Base-by-base conservation (phyloP, 1,284 basidiomycete species). In the Cryptococcus sp. region DNA sequence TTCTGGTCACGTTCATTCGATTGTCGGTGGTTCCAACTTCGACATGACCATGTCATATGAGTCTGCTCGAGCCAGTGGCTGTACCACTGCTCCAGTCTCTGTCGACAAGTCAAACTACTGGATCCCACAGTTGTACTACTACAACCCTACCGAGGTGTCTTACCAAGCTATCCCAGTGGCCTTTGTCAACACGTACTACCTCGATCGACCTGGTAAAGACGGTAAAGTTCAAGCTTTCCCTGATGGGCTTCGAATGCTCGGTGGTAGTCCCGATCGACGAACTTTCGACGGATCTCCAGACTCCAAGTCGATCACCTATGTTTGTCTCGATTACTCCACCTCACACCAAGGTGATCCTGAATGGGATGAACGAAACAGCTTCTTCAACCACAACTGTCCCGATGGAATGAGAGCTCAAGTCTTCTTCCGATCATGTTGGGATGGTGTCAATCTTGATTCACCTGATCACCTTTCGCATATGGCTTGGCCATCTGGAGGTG, bases 71-170 rank as follows among this genome's bases (percentile, higher is more conserved):
- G 54, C 58, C 13, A 58, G 62, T 11, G 67, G 57, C 8, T 79
- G 78, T 61, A 79, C 79, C 14, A 79, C 78, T 1, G 65, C 76
- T 0, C 58, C 59, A 15, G 65, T 79, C 47, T 65, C 60, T 3
- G 71, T 70, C 31, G 80, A 81, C 71, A 71, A 73, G 64, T 76
- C 73, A 38, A 72, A 70, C 55, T 81, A 80, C 65, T 80, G 80
- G 80, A 68, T 66, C 7, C 78, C 78, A 30, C 67, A 74, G 48
- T 63, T 80, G 5, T 80, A 78, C 68, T 76, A 74, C 56, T 79
- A 78, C 62, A 66, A 72, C 51, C 70, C 73, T 2, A 43, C 53
- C 4, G 66, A 63, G 48, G 33, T 62, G 46, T 61, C 66, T n/a
- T 74, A 68, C 60, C 50, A 61, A 42, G 59, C 70, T 47, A 76